Conservation (phyloP, 305 asterid genomes). For the Ajuga reptans region DNA sequence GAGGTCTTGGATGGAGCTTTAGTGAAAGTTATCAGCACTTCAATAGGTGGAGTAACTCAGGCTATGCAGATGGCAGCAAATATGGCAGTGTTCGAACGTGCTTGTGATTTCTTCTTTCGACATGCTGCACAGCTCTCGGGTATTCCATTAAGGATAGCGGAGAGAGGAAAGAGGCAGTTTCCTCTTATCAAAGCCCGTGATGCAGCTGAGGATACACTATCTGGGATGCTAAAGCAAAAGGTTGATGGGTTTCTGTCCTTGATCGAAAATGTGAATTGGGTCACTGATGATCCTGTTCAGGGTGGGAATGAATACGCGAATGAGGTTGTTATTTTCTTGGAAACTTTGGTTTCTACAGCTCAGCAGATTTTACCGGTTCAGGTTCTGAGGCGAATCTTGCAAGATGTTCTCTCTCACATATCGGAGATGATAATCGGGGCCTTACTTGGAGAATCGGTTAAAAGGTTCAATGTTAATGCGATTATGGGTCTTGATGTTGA, state of each 20-base stretch:
- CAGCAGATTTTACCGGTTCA: conserved; percentile 81
- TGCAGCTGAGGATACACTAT: conserved; percentile 75
- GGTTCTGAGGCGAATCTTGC: conserved; percentile 74
- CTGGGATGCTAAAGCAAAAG: conserved; percentile 82
- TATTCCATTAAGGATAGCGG: conserved; percentile 79
- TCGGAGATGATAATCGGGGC: conserved; percentile 76
- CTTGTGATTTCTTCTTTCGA: conserved; percentile 91
- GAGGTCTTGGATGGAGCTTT: conserved; percentile 84
- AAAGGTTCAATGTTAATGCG: conserved; percentile 62
- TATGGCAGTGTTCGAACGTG: conserved; percentile 93
- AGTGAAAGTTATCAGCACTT: conserved; percentile 56
- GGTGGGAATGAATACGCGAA: conserved; percentile 84
- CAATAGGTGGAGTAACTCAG: conserved; percentile 68
- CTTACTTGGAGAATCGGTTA: conserved; percentile 70
- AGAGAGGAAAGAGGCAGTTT: conserved; percentile 73
- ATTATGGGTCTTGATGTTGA: conserved; percentile 77
- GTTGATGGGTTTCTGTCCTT: conserved; percentile 85
- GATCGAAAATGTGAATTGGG: conserved; percentile 93
- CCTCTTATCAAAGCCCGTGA: conserved; percentile 78
- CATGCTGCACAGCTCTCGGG: conserved; percentile 98
- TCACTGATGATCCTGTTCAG: conserved; percentile 67
- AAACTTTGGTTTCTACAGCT: conserved; percentile 82
- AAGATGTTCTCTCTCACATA: conserved; percentile 80
- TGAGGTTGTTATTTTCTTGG: conserved; percentile 80
- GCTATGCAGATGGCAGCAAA: conserved; percentile 99